A percentile compares a stretch with the other conserved stretches of the same genome.
Evolutionary conservation across 2,329 filamentous ascomycete species (phyloP).

Genomic region (Scedosporium dehoogii): DNA sequence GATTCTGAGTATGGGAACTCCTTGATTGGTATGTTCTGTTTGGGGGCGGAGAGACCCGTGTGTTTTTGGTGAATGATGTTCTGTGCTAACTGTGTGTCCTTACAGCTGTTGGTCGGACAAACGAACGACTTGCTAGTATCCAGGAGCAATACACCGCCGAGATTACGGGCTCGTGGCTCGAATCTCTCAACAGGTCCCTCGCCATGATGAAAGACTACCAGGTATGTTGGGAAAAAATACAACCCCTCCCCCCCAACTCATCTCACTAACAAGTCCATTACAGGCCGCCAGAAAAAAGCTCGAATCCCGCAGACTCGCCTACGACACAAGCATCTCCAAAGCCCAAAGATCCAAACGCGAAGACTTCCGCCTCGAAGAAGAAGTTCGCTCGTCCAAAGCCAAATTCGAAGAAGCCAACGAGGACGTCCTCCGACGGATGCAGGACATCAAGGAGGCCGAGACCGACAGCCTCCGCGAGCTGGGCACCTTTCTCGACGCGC

Average conservation of each 20-base stretch:
- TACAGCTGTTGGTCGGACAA: slow-evolving; percentile 67
- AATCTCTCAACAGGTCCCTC: slow-evolving; percentile 80
- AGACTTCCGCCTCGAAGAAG: slow-evolving; percentile 87
- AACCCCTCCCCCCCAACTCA: not conserved
- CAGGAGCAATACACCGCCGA: slow-evolving; percentile 76
- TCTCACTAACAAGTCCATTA: slow-evolving; percentile 10
- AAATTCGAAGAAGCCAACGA: slow-evolving; percentile 96
- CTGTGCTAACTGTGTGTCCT: not conserved
- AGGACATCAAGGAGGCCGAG: slow-evolving; percentile 91
- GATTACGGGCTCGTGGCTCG: slow-evolving; percentile 76
- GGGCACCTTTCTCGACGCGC: slow-evolving; percentile 72
- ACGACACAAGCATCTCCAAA: slow-evolving; percentile 81
- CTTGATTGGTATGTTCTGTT: slow-evolving; percentile 50
- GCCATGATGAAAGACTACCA: slow-evolving; percentile 98
- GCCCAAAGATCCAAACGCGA: slow-evolving; percentile 91
- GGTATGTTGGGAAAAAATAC: slow-evolving; percentile 38
- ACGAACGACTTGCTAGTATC: slow-evolving; percentile 75
- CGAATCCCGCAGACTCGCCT: slow-evolving; percentile 77
- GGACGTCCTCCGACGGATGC: slow-evolving; percentile 85
- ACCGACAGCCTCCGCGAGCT: slow-evolving; percentile 73
- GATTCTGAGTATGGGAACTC: slow-evolving; percentile 89
- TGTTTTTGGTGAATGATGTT: slow-evolving; percentile 9
- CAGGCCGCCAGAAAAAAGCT: slow-evolving; percentile 84
- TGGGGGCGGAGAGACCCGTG: too few species aligned
- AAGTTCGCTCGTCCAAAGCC: slow-evolving; percentile 79